Evolutionary conservation across 2,329 filamentous ascomycete species (phyloP), one percentile per base, ranked within the genome.

Genomic region (Penicillium sp.): DNA sequence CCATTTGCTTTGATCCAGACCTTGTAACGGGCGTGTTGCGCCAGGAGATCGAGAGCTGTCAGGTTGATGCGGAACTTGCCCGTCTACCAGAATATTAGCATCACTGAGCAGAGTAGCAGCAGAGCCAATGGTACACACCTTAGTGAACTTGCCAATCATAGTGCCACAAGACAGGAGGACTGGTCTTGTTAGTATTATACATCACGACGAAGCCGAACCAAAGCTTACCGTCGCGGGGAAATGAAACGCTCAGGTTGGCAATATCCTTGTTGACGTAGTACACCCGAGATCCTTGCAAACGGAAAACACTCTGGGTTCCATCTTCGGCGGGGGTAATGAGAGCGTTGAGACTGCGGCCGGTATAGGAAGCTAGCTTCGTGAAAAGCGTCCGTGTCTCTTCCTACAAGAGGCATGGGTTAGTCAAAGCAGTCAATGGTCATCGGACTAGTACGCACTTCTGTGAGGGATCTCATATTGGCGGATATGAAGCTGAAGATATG

Each of bases 1-100:
- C 94, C 94, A 76, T 97, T 97, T 57, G 87, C 84, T 77, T 95
- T 95, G 64, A 99, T 88, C 91, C 92, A 97, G 66, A 97, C 87
- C 84, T 97, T 97, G 78, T 96, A 96, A 57, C 94, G 83, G 42
- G 93, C 93, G 74, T 97, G 91, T 62, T 90, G 88, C 55, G 92
- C 89, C 63, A 99, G 88, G 61, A 97, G 84, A 61, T 91, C 88
- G 56, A 99, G 81, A n/a, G 84, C 89, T 1, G 93, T 97, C 70
- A 97, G 90, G 78, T 97, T 92, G 53, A 99, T 81, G 50, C 93
- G 82, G 79, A 99, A 97, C 75, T 97, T 97, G 61, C 91, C 91
- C 5, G 91, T 90, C 81, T 97, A 14, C 33, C 14, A 30, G 12
- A 1, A 22, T 37, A 17, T 53, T 53, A 53, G 50, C 14, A 38